phyloP scores from a whole-genome alignment of 371 early-diverging fungal genomes.

The Mortierella sp. region DNA sequence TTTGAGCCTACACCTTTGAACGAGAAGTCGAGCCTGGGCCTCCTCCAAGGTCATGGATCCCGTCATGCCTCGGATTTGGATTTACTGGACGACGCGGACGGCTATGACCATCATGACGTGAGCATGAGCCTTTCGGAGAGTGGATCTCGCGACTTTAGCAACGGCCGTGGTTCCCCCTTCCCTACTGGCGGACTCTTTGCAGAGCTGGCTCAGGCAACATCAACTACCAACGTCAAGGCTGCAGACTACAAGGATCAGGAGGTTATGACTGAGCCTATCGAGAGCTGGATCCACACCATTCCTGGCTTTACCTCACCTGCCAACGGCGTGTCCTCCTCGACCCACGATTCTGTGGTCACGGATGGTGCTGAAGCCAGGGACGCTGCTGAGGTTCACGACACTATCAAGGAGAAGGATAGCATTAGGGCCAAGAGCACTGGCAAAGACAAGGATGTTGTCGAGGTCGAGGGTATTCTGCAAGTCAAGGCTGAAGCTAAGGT shows the following conservation, averaged over 20 bases:
- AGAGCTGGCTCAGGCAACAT: slow-evolving; percentile 50
- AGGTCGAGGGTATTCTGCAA: neutral
- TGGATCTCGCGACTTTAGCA: slow-evolving; percentile 25
- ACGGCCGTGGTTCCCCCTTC: slow-evolving; percentile 42
- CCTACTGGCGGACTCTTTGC: slow-evolving; percentile 53
- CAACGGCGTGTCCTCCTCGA: neutral
- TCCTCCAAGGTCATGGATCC: slow-evolving; percentile 14
- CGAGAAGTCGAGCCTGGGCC: slow-evolving; percentile 10
- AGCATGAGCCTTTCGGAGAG: slow-evolving; percentile 40
- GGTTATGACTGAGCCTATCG: slow-evolving; percentile 54
- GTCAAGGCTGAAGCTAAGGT: neutral
- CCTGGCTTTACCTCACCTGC: slow-evolving; percentile 25
- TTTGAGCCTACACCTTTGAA: slow-evolving; percentile 28
- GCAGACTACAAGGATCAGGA: slow-evolving; percentile 51
- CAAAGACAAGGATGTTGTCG: neutral
- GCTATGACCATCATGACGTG: slow-evolving; percentile 25
- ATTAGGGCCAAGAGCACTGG: neutral
- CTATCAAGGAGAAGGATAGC: neutral
- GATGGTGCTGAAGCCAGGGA: neutral
- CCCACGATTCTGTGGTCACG: neutral
- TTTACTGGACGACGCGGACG: slow-evolving; percentile 26
- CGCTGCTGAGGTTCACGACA: neutral
- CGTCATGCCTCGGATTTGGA: slow-evolving; percentile 25
- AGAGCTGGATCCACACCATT: slow-evolving; percentile 55
- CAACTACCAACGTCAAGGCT: slow-evolving; percentile 20